A percentile compares a stretch with the other conserved stretches of the same genome.
Conservation (phyloP, 208 protist species). For the Leishmania martiniquensis region DNA sequence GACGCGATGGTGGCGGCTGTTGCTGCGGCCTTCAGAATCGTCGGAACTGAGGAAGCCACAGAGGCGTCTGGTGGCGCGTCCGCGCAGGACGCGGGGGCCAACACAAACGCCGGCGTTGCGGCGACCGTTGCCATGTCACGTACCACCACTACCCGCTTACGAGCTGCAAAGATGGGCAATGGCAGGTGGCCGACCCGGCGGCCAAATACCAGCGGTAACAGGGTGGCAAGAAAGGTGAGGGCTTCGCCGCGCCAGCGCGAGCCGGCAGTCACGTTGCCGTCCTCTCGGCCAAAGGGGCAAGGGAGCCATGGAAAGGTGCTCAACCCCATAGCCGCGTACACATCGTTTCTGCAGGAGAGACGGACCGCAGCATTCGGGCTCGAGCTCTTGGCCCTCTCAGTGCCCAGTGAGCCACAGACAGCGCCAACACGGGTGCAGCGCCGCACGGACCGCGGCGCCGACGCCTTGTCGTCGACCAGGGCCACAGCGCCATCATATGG, state of each 20-base stretch:
- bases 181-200: not conserved
- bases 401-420: constrained; percentile 24
- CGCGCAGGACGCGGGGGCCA: not conserved
- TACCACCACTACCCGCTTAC: not conserved
- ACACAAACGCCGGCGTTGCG: not conserved
- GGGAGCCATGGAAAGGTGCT: not conserved
- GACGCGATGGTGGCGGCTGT: constrained; percentile 17
- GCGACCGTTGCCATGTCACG: not conserved
- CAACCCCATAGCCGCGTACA: constrained; percentile 13
- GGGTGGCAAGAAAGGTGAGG: not conserved
- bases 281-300: not conserved
- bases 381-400: constrained; percentile 12
- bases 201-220: not conserved
- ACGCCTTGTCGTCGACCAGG: not conserved
- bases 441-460: not conserved
- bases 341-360: constrained; percentile 16
- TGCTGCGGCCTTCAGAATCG: not conserved
- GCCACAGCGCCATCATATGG: not conserved
- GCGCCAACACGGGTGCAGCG: not conserved
- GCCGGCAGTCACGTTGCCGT: not conserved
- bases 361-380: constrained; percentile 17
- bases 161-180: not conserved
- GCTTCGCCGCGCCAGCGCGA: not conserved
- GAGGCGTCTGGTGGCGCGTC: no score
- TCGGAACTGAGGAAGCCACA: not conserved